Evolutionary conservation across 257 asterid genomes (phyloP), one percentile per base, ranked within the genome.

Genomic region (Thymus mandschuricus): DNA sequence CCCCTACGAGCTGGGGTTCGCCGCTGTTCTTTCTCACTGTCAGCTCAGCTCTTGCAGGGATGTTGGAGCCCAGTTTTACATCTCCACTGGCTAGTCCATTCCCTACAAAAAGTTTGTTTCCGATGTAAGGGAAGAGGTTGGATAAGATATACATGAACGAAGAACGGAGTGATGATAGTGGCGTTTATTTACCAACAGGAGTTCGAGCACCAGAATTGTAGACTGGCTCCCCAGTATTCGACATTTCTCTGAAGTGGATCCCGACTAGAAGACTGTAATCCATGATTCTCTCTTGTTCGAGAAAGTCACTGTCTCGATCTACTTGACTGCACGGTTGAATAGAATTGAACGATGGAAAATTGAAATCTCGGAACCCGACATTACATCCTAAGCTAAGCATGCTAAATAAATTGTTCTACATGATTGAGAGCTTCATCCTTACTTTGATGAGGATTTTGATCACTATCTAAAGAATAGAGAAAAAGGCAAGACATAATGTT

Each of bases 251-350:
- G 84, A 91, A 91, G 79, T 94, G 96, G 76, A 94, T 78, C 49
- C 99, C 99, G 2, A 91, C 85, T 50, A 94, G 74, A 64, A 94
- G 99, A 66, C 99, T 94, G 79, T 94, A 94, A 82, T 94, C 97
- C 99, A 94, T 94, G 29, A 94, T 91, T 50, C 97, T 86, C 84
- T 87, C 99, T 59, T 91, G 96, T 78, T 90, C 99, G 68, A 94
- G 99, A 80, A 94, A 91, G 64, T 94, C 99, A 64, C 92, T 83
- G 80, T 94, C 99, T 71, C 69, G 79, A 76, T 94, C 92, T 75
- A 91, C 93, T 84, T 94, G 99, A 78, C 99, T 94, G 96, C 90
- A 72, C 28, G 44, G 41, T 45, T 50, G 21, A 76, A 38, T 5
- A 38, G 41, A 38, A 38, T 38, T 1, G 6, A 38, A 5, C 41